phyloP scores from a whole-genome alignment of 1,139 yeast genomes.

The Blastobotrys capitulatus region DNA sequence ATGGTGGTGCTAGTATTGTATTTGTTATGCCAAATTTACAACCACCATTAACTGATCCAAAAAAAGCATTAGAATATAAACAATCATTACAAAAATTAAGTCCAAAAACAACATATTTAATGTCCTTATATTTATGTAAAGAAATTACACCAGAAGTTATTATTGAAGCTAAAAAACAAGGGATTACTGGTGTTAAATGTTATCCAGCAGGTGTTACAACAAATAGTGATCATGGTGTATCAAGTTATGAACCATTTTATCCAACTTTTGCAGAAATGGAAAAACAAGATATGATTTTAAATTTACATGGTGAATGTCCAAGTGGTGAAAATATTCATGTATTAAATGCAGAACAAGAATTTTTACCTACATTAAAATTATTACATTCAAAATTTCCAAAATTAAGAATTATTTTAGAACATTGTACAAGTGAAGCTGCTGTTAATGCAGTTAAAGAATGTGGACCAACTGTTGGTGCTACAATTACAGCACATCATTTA shows the following conservation, averaged over 20 bases:
- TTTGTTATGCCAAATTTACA: slow-evolving; percentile 94
- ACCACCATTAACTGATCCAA: slow-evolving; percentile 86
- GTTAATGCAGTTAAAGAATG: slow-evolving; percentile 67
- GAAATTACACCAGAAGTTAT: slow-evolving; percentile 82
- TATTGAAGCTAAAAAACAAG: slow-evolving; percentile 65
- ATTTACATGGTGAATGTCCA: slow-evolving; percentile 94
- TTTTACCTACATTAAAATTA: slow-evolving; percentile 82
- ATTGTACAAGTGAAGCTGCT: slow-evolving; percentile 90
- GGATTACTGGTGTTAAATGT: slow-evolving; percentile 78
- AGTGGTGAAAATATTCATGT: slow-evolving; percentile 64
- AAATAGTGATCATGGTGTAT: slow-evolving; percentile 86
- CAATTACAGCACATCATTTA: slow-evolving; percentile 94
- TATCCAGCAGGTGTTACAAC: slow-evolving; percentile 99
- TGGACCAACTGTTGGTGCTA: slow-evolving; percentile 76
- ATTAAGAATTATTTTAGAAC: slow-evolving; percentile 84
- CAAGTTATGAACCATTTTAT: slow-evolving; percentile 81
- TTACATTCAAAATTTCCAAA: slow-evolving; percentile 81
- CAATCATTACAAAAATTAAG: slow-evolving; percentile 56
- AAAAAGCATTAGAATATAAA: slow-evolving; percentile 67
- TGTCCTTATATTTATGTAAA: slow-evolving; percentile 79
- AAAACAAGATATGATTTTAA: slow-evolving; percentile 66
- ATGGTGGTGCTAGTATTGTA: slow-evolving; percentile 88
- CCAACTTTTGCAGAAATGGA: slow-evolving; percentile 89
- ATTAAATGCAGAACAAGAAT: slow-evolving; percentile 87
- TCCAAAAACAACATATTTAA: slow-evolving; percentile 80